Evolutionary conservation across 192 early-diverging fungal genomes (phyloP).

Genomic region (Powellomyces hirtus): DNA sequence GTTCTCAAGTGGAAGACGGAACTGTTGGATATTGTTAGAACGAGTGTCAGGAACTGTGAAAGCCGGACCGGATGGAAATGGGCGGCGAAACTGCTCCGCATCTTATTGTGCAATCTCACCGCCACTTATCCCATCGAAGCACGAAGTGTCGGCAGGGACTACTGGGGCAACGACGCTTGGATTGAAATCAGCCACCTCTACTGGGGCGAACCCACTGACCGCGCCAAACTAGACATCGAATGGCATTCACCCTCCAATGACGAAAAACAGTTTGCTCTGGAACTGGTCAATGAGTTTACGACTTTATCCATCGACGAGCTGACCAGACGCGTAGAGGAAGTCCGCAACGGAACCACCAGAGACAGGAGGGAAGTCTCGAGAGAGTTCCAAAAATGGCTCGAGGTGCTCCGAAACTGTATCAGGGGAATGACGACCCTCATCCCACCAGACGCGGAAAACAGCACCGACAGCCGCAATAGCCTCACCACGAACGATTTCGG

Average conservation of each 20-base stretch:
- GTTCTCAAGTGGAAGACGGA: conserved; percentile 51
- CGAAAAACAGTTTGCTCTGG: conserved; percentile 68
- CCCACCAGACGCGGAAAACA: conserved; percentile 8
- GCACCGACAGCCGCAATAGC: not conserved
- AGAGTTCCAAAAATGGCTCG: conserved; percentile 32
- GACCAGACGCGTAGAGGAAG: not conserved
- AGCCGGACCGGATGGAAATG: conserved; percentile 68
- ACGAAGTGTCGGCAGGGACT: conserved; percentile 43
- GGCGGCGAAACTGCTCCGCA: conserved; percentile 60
- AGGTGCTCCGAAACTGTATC: conserved; percentile 12
- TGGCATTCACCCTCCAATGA: conserved; percentile 77
- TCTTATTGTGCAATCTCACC: conserved; percentile 44
- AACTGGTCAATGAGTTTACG: conserved; percentile 53
- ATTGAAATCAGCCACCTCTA: conserved; percentile 60
- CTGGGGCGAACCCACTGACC: conserved; percentile 70
- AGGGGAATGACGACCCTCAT: conserved; percentile 18
- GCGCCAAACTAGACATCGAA: conserved; percentile 53
- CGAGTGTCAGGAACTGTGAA: conserved; percentile 46
- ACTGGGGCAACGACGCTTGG: conserved; percentile 55
- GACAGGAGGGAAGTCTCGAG: conserved; percentile 11
- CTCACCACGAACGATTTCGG: not conserved
- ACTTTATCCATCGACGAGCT: conserved; percentile 9
- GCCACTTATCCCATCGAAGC: conserved; percentile 60
- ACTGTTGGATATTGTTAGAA: conserved; percentile 31
- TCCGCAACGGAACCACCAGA: not conserved